Evolutionary conservation across 495 filamentous ascomycete species (phyloP).

Genomic region (Parachaetomium inaequale): DNA sequence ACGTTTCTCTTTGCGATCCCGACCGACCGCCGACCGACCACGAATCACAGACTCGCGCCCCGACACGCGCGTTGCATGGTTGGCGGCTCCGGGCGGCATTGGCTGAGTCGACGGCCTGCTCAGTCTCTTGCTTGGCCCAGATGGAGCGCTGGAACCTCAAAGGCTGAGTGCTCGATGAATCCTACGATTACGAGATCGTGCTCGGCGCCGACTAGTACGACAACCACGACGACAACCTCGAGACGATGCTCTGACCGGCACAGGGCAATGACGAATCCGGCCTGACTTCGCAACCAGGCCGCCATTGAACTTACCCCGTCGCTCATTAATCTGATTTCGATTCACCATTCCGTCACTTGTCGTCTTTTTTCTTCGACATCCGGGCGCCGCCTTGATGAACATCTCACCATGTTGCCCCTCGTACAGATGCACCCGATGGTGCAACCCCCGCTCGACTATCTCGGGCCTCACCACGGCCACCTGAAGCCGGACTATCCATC

Average conservation of each 20-base stretch:
- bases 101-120: conserved; percentile 20
- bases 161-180: conserved; percentile 19
- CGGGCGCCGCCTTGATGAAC: conserved; percentile 10
- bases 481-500: conserved; percentile 33
- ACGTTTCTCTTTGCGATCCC: neutral
- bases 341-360: conserved; percentile 2
- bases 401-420: conserved; percentile 42
- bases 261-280: conserved; percentile 36
- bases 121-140: conserved; percentile 13
- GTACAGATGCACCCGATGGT: conserved; percentile 50
- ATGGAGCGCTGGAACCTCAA: conserved; percentile 29
- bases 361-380: neutral
- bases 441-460: conserved; percentile 40
- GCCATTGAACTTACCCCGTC: conserved; percentile 13
- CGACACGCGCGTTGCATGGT: conserved; percentile 20
- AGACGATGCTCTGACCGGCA: conserved; percentile 35
- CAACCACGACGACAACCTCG: conserved; percentile 18
- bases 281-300: conserved; percentile 9
- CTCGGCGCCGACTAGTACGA: conserved; percentile 19
- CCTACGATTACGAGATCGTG: neutral
- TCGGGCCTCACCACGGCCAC: conserved; percentile 31
- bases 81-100: conserved; percentile 17
- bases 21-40: neutral
- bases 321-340: conserved; percentile 18
- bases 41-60: conserved; percentile 1